Percentiles rank a stretch among this genome's conserved stretches.
Conservation (phyloP, 305 asterid species). For the Fraxinus floribunda region DNA sequence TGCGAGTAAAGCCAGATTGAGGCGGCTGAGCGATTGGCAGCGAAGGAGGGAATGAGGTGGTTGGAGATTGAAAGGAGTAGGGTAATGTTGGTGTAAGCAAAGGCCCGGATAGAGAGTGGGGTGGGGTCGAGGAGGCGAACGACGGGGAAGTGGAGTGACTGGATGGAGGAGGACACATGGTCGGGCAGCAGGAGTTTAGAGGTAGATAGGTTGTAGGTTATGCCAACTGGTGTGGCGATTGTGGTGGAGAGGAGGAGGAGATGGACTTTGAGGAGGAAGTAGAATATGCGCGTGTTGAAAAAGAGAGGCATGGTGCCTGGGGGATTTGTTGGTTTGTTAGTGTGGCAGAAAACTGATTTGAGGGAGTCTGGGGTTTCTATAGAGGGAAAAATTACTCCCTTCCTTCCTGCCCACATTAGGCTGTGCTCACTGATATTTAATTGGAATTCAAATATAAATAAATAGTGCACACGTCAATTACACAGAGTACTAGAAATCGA, state of each 20-base stretch:
- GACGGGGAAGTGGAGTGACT: slow-evolving; percentile 44
- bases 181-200: slow-evolving; percentile 56
- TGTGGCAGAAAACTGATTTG: background rate
- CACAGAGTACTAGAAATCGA: background rate
- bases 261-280: background rate
- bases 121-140: slow-evolving; percentile 64
- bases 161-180: slow-evolving; percentile 45
- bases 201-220: slow-evolving; percentile 53
- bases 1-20: slow-evolving; percentile 49
- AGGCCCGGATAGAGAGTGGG: slow-evolving; percentile 72
- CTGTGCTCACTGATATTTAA: background rate
- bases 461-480: background rate
- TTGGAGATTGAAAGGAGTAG: slow-evolving; percentile 74
- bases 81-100: slow-evolving; percentile 74
- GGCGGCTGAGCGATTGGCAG: slow-evolving; percentile 59
- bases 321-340: background rate
- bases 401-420: background rate
- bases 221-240: slow-evolving; percentile 51
- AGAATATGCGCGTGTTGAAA: slow-evolving; percentile 16
- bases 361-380: background rate
- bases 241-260: slow-evolving; percentile 31
- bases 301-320: background rate
- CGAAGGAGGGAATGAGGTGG: slow-evolving; percentile 52
- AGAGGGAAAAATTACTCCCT: too few species aligned
- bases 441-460: too few species aligned